Percentiles rank a stretch among this genome's conserved stretches.
These are phyloP conservation scores for Silene coronaria DNA, from an alignment of 179 eudicot species.

Conservation along the genomic window DNA sequence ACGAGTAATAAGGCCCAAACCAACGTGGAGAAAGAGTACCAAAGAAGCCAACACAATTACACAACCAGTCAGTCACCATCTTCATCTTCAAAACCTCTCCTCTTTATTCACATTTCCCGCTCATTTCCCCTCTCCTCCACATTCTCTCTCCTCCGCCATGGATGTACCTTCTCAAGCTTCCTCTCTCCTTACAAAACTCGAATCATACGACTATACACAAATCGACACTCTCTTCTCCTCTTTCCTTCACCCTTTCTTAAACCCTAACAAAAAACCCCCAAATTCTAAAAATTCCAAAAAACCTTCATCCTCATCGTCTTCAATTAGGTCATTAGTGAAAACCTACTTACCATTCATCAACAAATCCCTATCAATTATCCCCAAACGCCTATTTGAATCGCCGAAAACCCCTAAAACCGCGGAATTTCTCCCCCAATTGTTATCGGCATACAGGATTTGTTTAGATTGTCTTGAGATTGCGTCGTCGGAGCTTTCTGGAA, in stretches of 20 bases:
- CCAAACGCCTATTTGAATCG: slow-evolving; percentile 49
- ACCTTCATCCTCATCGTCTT: slow-evolving; percentile 18
- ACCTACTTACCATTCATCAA: slow-evolving; percentile 39
- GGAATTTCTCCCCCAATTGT: slow-evolving; percentile 24
- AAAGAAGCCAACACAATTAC: slow-evolving; percentile 4
- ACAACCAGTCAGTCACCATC: neutral
- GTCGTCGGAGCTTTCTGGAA: slow-evolving; percentile 43
- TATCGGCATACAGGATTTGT: slow-evolving; percentile 40
- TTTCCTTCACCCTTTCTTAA: slow-evolving; percentile 36
- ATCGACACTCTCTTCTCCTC: slow-evolving; percentile 34
- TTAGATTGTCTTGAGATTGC: slow-evolving; percentile 40
- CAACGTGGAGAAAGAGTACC: neutral
- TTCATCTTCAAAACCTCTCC: neutral
- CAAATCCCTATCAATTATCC: slow-evolving; percentile 41
- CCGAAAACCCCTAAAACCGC: slow-evolving; percentile 31
- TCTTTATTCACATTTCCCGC: slow-evolving; percentile 8
- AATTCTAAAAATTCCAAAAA: slow-evolving; percentile 21
- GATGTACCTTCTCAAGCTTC: slow-evolving; percentile 33
- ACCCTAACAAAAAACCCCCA: slow-evolving; percentile 31
- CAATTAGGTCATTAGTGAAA: slow-evolving; percentile 52
- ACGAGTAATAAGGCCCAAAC: too few relatives aligned
- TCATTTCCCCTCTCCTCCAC: neutral
- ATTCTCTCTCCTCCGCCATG: slow-evolving; percentile 34
- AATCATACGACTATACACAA: slow-evolving; percentile 34
- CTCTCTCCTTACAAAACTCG: slow-evolving; percentile 39